phyloP scores from a whole-genome alignment of 169 alveolate species.

The Cryptosporidium parvum region DNA sequence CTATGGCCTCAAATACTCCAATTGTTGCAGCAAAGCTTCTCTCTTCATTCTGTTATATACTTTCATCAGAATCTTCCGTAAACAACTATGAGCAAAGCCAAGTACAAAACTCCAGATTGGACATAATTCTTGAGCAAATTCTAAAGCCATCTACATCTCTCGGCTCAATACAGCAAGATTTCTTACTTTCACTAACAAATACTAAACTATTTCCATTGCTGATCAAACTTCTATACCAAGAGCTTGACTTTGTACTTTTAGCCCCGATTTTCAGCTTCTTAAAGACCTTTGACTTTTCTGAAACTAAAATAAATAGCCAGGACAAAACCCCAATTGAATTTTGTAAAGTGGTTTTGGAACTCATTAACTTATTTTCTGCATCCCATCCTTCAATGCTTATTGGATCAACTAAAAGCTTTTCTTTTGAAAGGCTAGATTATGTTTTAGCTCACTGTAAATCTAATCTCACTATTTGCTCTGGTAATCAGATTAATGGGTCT shows the following conservation, averaged over 20 bases:
- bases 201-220: constrained; percentile 44
- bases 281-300: not conserved
- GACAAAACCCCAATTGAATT: constrained; percentile 23
- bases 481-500: not conserved
- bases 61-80: constrained; percentile 21
- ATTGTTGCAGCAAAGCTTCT: constrained; percentile 46
- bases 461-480: constrained; percentile 10
- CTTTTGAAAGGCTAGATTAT: not conserved
- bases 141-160: constrained; percentile 57
- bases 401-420: constrained; percentile 21
- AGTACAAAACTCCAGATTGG: not conserved
- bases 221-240: constrained; percentile 34
- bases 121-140: constrained; percentile 34
- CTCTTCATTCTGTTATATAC: constrained; percentile 53
- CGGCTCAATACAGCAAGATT: constrained; percentile 49
- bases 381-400: constrained; percentile 45
- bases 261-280: constrained; percentile 59
- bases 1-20: constrained; percentile 33
- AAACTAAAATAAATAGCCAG: not conserved
- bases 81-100: not conserved
- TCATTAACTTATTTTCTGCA: constrained; percentile 32
- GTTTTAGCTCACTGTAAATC: not conserved
- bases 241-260: constrained; percentile 53
- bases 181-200: constrained; percentile 48
- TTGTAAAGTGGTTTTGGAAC: constrained; percentile 31